Base-by-base conservation (phyloP, 108 stramenopile species). In the Epipyxis sp. region DNA sequence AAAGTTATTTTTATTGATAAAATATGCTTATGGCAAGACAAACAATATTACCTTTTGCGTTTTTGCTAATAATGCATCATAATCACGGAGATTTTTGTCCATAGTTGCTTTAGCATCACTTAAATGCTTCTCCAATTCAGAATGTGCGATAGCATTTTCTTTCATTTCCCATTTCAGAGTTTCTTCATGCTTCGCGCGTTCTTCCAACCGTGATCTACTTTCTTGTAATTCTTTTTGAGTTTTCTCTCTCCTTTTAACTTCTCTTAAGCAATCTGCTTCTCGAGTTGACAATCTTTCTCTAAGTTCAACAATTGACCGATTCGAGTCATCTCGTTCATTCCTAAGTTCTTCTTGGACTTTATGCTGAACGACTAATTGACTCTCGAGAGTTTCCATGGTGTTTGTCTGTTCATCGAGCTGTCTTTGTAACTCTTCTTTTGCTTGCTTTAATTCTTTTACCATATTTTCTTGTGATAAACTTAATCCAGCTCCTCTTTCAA, bases 401-500 rank as follows among this genome's bases (percentile, higher is more conserved):
- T 16, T 1, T 27, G 27, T 54, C 76, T 76, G 46, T 39, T 81
- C 85, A 1, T 85, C 84, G 30, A 46, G 45, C 69, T 85, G 78
- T 27, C 82, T 84, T 69, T 80, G 59, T 13, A 84, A 69, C 77
- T 80, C 82, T 37, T 87, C 84, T 25, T 84, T 78, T 50, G 76
- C 80, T 57, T 59, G 68, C 35, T 59, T 59, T n/a, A 88, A 76
- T 59, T 87, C 87, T 44, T 87, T 82, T 39, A 90, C 84, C 84
- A 88, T 85, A 35, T 85, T 86, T 59, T 90, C 90, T 77, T 90
- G 89, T 0, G 82, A 85, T 25, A 89, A 65, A 54, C 87, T 86
- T 42, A 90, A 77, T 35, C 85, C 85, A 1, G 89, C 88, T 40
- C 89, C 88, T 87, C 87, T 87, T 80, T 90, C 86, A 25, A 90